Base-by-base conservation (phyloP, 768 basidiomycete species). In the Psilocybe azurescens region DNA sequence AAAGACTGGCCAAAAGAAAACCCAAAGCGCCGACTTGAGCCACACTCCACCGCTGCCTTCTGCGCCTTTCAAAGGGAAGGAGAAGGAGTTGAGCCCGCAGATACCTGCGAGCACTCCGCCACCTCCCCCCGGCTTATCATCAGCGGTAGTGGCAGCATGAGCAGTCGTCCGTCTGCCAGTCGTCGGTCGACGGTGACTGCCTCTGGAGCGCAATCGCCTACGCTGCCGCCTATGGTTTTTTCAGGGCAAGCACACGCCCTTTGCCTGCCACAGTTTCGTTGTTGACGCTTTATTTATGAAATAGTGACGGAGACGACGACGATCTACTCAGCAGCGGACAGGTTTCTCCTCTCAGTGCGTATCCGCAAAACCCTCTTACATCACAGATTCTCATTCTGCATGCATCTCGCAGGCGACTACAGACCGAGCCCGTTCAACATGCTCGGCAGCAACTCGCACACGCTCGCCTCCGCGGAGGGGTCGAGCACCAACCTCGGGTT, bases 301-400 rank as follows among this genome's bases (percentile, higher is more conserved):
- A 13, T 30, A 58, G 69, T 51, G 75, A 78, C 36, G 61, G 64
- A 47, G 79, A 77, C 7, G 89, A 90, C 18, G 89, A 89, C 13
- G 87, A 89, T 13, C 74, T 88, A n/a, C 73, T 89, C 53, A 93
- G 91, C 71, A 93, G 91, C 68, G 90, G 90, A 0, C 91, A 91
- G 69, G 85, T 81, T 1, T 94, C 91, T 28, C 90, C 91, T 5
- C 76, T 84, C 63, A 87, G 90, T 89, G 72, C 68, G 83, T 75
- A 13, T 56, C 8, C 56, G 58, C 24, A 56, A 24, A 14, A 9
- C 16, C 48, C 5, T 51, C 5, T 62, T 61, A 59, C 55, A 65
- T 67, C 50, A 65, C 65, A 10, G 24, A 24, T 24, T 24, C 70
- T 68, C 38, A 32, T 39, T 28, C n/a, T 44, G 24, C 20, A 32